Percentiles rank a stretch among this genome's conserved stretches.
These are phyloP conservation scores for Medicago arabica DNA, from an alignment of 306 rosid species.

Conservation along the genomic window DNA sequence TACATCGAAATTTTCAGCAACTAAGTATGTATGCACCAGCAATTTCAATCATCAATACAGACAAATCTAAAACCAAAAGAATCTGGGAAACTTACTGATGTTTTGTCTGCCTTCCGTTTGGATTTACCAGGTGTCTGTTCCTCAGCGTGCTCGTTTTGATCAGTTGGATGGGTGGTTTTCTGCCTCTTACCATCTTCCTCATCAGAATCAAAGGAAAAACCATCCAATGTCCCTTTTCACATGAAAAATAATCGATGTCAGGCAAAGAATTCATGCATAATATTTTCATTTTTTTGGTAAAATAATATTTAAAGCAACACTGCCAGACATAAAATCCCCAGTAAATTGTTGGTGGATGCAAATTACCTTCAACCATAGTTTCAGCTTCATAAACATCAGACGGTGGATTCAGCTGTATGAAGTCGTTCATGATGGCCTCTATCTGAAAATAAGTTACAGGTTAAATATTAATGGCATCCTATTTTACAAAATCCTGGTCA, in stretches of 20 bases:
- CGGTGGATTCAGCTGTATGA: slow-evolving; percentile 87
- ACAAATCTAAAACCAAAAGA: slow-evolving; percentile 33
- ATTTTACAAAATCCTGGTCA: slow-evolving; percentile 24
- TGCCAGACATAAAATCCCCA: slow-evolving; percentile 36
- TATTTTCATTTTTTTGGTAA: background rate
- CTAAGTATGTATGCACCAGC: slow-evolving; percentile 30
- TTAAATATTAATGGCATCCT: slow-evolving; percentile 7
- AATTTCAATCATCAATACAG: slow-evolving; percentile 23
- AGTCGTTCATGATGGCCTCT: slow-evolving; percentile 94
- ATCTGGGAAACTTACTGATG: slow-evolving; percentile 59
- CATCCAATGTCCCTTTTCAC: slow-evolving; percentile 88
- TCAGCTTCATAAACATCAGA: slow-evolving; percentile 84
- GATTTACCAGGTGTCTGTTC: slow-evolving; percentile 58
- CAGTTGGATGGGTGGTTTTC: slow-evolving; percentile 61
- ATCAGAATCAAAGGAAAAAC: slow-evolving; percentile 93
- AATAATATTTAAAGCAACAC: background rate
- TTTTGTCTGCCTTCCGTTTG: slow-evolving; percentile 68
- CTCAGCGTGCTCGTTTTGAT: slow-evolving; percentile 59
- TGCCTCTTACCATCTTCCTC: slow-evolving; percentile 76
- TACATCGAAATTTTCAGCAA: slow-evolving; percentile 51
- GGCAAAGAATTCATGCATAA: slow-evolving; percentile 22
- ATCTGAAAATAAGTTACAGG: slow-evolving; percentile 62
- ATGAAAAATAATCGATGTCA: slow-evolving; percentile 41
- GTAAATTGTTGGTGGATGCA: slow-evolving; percentile 27
- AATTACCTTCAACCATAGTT: slow-evolving; percentile 96